Evolutionary conservation across 1,284 basidiomycete genomes (phyloP).

Genomic region (Ganoderma leucocontextum): DNA sequence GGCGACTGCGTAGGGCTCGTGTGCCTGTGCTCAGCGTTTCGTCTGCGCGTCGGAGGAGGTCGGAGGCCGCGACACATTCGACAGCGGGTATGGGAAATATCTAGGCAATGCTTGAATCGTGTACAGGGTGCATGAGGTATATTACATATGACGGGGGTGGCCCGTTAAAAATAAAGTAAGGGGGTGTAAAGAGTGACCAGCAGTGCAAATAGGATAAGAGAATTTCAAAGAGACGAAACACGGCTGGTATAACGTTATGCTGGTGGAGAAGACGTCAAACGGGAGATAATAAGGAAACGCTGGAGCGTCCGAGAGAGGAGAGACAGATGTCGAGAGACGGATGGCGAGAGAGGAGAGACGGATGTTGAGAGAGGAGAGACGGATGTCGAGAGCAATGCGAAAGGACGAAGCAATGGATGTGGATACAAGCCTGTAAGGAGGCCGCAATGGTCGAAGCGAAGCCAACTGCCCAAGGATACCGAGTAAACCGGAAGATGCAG

Average conservation of each 20-base stretch:
- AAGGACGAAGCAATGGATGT: background rate
- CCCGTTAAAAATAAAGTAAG: slow-evolving; percentile 16
- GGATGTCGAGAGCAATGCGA: slow-evolving; percentile 1
- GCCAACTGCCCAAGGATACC: background rate
- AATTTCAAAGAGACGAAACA: slow-evolving; percentile 2
- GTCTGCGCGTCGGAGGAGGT: background rate
- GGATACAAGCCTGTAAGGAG: background rate
- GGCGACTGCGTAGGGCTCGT: background rate
- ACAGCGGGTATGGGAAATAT: background rate
- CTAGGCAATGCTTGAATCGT: slow-evolving; percentile 12
- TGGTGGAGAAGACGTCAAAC: background rate
- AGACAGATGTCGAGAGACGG: background rate
- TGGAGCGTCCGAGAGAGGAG: background rate
- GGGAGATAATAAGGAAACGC: slow-evolving; percentile 9
- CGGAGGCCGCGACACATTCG: background rate
- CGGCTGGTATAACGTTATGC: slow-evolving; percentile 12
- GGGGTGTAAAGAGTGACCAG: slow-evolving; percentile 28
- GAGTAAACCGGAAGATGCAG: background rate
- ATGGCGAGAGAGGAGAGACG: too few species aligned
- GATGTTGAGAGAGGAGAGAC: too few species aligned
- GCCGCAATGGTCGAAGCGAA: background rate
- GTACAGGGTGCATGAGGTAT: slow-evolving; percentile 5
- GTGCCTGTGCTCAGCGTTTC: background rate
- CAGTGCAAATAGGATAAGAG: slow-evolving; percentile 24
- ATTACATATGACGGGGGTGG: slow-evolving; percentile 29